These are phyloP conservation scores for Pholiota conissans DNA, from an alignment of 768 basidiomycete genomes.

Conservation along the genomic window DNA sequence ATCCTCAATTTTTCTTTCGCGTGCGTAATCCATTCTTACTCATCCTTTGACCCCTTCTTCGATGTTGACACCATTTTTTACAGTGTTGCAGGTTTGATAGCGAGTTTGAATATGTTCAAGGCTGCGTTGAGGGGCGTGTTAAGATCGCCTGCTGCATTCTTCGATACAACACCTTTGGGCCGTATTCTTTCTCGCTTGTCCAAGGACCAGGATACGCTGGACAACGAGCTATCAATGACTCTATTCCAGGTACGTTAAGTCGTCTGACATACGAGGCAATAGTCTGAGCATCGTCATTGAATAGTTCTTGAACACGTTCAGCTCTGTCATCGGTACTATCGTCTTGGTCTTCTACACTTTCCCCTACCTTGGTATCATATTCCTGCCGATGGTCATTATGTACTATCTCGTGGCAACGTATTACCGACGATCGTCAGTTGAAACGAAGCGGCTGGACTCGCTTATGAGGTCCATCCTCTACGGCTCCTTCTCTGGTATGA, in stretches of 20 bases:
- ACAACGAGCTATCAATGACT: constrained; percentile 48
- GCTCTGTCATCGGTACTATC: constrained; percentile 52
- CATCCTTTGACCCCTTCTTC: no score
- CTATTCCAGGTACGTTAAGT: constrained; percentile 43
- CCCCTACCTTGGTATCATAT: constrained; percentile 66
- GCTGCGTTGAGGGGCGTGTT: constrained; percentile 56
- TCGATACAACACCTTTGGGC: constrained; percentile 72
- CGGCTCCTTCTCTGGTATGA: constrained; percentile 55
- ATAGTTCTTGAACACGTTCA: constrained; percentile 20
- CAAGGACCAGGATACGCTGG: constrained; percentile 63
- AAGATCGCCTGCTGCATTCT: constrained; percentile 64
- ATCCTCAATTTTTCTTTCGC: constrained; percentile 47
- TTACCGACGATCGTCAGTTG: constrained; percentile 62
- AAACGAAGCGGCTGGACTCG: constrained; percentile 66
- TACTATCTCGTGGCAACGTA: constrained; percentile 56
- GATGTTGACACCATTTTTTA: no score
- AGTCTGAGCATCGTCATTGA: background rate
- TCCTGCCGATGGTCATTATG: constrained; percentile 51
- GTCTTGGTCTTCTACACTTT: constrained; percentile 67
- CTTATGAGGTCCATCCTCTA: constrained; percentile 60
- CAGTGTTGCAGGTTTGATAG: constrained; percentile 39
- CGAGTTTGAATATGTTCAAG: constrained; percentile 53
- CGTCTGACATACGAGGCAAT: background rate
- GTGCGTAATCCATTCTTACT: no score
- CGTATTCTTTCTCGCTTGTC: constrained; percentile 60